Evolutionary conservation across 1,139 yeast species (phyloP).

Genomic region (Yamadazyma triangularis): DNA sequence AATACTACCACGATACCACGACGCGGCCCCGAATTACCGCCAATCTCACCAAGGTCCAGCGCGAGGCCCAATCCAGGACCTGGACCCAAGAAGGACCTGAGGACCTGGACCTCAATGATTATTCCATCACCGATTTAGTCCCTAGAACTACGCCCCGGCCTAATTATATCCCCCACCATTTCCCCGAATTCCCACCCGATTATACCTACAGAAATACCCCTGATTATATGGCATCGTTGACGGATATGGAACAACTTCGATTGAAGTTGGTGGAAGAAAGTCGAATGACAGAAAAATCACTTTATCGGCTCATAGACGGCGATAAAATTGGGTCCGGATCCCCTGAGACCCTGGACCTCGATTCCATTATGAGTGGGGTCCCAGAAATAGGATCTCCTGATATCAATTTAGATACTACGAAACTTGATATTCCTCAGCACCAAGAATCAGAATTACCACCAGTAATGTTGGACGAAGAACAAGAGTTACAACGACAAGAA

Average conservation of each 20-base stretch:
- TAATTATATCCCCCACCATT: slow-evolving; percentile 62
- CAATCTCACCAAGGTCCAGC: too few species aligned
- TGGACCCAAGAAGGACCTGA: too few species aligned
- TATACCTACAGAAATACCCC: slow-evolving; percentile 84
- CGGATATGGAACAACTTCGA: slow-evolving; percentile 69
- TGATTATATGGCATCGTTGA: slow-evolving; percentile 54
- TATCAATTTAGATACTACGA: neutral
- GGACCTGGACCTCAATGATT: too few species aligned
- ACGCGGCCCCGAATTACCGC: too few species aligned
- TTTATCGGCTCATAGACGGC: slow-evolving; percentile 53
- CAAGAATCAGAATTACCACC: neutral
- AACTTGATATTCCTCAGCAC: neutral
- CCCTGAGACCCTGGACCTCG: slow-evolving; percentile 16
- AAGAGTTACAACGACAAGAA: slow-evolving; percentile 3
- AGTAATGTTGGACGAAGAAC: slow-evolving; percentile 8
- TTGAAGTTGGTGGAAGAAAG: slow-evolving; percentile 76
- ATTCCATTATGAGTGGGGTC: slow-evolving; percentile 22
- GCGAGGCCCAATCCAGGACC: too few species aligned
- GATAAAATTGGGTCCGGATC: slow-evolving; percentile 30
- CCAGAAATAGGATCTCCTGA: slow-evolving; percentile 15
- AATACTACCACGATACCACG: neutral
- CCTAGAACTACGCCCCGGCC: slow-evolving; percentile 51
- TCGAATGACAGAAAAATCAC: slow-evolving; percentile 70
- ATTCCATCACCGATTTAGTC: slow-evolving; percentile 48
- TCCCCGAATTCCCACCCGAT: slow-evolving; percentile 89